Percentiles rank a stretch among this genome's conserved stretches.
Evolutionary conservation across 192 early-diverging fungal genomes (phyloP).

Genomic region (Mortierella alpina): DNA sequence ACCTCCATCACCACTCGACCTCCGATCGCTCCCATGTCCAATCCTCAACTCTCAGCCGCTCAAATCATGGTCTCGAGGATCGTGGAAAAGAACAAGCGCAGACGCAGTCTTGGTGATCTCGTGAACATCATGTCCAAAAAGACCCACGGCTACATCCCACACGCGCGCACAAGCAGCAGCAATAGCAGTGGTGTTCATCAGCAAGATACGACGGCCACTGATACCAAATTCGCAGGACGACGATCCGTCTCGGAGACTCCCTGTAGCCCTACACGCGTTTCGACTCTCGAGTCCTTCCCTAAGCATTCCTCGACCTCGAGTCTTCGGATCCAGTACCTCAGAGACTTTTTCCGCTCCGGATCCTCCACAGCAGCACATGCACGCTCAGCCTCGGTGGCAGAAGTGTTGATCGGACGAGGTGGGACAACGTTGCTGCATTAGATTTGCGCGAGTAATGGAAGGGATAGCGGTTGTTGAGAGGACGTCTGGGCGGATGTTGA

Average conservation of each 20-base stretch:
- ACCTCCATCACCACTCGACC: neutral
- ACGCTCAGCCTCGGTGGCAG: neutral
- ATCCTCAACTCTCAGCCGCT: neutral
- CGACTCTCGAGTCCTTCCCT: constrained; percentile 19
- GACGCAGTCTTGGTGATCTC: constrained; percentile 1
- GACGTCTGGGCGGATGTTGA: neutral
- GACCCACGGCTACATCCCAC: neutral
- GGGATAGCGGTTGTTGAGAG: too few relatives aligned
- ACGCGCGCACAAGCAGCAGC: neutral
- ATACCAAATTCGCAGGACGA: neutral
- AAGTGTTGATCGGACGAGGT: neutral
- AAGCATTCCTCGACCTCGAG: constrained; percentile 4
- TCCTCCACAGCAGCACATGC: neutral
- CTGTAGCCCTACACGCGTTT: neutral
- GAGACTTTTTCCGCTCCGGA: constrained; percentile 3
- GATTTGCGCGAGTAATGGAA: too few relatives aligned
- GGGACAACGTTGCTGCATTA: too few relatives aligned
- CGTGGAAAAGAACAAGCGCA: constrained; percentile 13
- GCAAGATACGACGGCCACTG: neutral
- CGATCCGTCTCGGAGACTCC: too few relatives aligned
- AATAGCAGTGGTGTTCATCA: neutral
- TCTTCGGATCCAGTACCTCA: constrained; percentile 7
- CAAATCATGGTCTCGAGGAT: constrained; percentile 21
- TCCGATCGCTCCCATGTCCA: neutral
- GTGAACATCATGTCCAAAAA: neutral